phyloP scores from a whole-genome alignment of 257 asterid species.

The Plantago elongata region DNA sequence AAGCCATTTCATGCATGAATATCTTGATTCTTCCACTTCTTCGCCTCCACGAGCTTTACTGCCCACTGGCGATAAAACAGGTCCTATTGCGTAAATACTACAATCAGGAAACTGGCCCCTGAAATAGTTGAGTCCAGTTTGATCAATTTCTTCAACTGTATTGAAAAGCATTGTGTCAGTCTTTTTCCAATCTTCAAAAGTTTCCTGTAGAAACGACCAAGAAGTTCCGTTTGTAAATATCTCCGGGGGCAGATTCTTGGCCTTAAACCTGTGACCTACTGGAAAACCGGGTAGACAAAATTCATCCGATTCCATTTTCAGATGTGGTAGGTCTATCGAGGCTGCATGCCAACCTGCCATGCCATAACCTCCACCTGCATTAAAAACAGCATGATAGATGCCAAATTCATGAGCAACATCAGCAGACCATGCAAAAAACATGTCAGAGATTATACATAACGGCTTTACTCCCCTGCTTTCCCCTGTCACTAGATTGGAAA shows the following conservation, averaged over 20 bases:
- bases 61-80: constrained; percentile 14
- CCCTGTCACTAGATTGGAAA: constrained; percentile 16
- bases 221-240: constrained; percentile 7
- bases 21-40: constrained; percentile 2
- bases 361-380: constrained; percentile 34
- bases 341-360: constrained; percentile 23
- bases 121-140: constrained; percentile 23
- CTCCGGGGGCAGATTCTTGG: constrained; percentile 12
- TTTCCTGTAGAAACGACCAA: constrained; percentile 15
- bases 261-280: constrained; percentile 12
- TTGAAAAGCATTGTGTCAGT: constrained; percentile 37
- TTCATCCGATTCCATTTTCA: constrained; percentile 1
- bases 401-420: constrained; percentile 29
- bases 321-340: constrained; percentile 29
- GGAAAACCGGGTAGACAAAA: constrained; percentile 31
- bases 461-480: constrained; percentile 5
- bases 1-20: constrained; percentile 29
- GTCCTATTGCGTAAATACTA: constrained; percentile 29
- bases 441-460: constrained; percentile 34
- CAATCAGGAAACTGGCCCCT: constrained; percentile 20
- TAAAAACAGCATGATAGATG: constrained; percentile 24
- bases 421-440: constrained; percentile 37
- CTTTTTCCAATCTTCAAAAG: constrained; percentile 22
- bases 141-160: constrained; percentile 34
- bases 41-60: constrained; percentile 21